phyloP scores from a whole-genome alignment of 768 basidiomycete genomes.

The Sporobolomyces pararoseus region DNA sequence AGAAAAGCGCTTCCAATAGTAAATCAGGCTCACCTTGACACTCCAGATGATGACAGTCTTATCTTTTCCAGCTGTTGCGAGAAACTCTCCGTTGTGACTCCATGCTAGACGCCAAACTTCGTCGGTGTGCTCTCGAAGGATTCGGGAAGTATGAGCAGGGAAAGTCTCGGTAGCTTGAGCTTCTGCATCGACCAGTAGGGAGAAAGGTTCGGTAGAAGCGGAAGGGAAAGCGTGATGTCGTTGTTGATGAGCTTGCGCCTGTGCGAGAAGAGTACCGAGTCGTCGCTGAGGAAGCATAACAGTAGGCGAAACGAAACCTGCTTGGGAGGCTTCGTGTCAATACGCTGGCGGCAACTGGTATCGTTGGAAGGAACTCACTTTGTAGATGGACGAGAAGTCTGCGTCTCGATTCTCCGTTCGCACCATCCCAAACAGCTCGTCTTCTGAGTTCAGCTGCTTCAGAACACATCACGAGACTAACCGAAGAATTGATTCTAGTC shows the following conservation, averaged over 20 bases:
- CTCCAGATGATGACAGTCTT: constrained; percentile 84
- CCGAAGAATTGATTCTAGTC: background rate
- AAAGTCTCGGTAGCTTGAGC: constrained; percentile 71
- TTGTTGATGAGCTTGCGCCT: constrained; percentile 76
- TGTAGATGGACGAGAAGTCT: constrained; percentile 74
- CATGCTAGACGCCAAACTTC: constrained; percentile 96
- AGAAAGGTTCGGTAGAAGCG: constrained; percentile 60
- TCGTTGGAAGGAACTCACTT: too few species aligned
- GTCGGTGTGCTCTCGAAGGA: constrained; percentile 78
- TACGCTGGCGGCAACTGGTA: too few species aligned
- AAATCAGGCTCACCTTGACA: constrained; percentile 65
- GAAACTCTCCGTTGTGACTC: constrained; percentile 78
- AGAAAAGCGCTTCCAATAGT: background rate
- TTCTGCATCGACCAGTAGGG: constrained; percentile 80
- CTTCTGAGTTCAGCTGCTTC: constrained; percentile 75
- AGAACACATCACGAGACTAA: constrained; percentile 86
- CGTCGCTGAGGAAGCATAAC: constrained; percentile 90
- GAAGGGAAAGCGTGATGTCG: constrained; percentile 64
- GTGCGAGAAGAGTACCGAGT: constrained; percentile 75
- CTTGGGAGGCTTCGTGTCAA: too few species aligned
- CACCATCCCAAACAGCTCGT: constrained; percentile 85
- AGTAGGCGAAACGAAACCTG: constrained; percentile 83
- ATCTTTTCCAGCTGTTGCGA: constrained; percentile 87
- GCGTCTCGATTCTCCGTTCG: constrained; percentile 69
- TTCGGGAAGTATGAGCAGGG: constrained; percentile 69